Conservation (phyloP, 371 early-diverging fungal species). For the Neoconidiobolus thromboides region DNA sequence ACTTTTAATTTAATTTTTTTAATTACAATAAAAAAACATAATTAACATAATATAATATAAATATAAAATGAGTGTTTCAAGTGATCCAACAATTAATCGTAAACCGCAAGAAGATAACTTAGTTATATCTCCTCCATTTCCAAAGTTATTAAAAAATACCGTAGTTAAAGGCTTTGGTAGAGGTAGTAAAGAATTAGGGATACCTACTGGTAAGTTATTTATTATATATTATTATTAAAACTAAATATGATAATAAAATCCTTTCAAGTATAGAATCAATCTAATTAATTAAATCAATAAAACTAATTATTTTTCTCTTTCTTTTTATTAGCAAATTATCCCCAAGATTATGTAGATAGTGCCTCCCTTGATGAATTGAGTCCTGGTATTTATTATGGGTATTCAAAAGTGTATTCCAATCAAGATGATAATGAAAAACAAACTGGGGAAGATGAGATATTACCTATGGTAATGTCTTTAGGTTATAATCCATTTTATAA, state of each 20-base stretch:
- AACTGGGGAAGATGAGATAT: conserved; percentile 21
- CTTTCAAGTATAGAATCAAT: too few species aligned
- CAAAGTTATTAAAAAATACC: conserved; percentile 46
- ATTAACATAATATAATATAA: too few species aligned
- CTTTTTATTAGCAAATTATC: background rate
- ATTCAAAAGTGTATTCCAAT: conserved; percentile 42
- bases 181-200: conserved; percentile 88
- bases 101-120: background rate
- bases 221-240: background rate
- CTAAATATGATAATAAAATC: too few species aligned
- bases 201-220: conserved; percentile 72
- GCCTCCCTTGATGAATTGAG: conserved; percentile 35
- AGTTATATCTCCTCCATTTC: conserved; percentile 26
- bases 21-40: too few species aligned
- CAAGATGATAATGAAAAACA: conserved; percentile 12
- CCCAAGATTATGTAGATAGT: conserved; percentile 51
- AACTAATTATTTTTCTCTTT: too few species aligned
- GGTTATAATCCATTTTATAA: conserved; percentile 98
- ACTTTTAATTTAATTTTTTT: too few species aligned
- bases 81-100: background rate
- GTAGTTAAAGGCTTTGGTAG: conserved; percentile 87
- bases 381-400: conserved; percentile 89
- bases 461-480: conserved; percentile 93
- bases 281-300: too few species aligned
- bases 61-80: too few species aligned